Evolutionary conservation across 305 asterid species (phyloP).

Genomic region (Ruellia speciosa): DNA sequence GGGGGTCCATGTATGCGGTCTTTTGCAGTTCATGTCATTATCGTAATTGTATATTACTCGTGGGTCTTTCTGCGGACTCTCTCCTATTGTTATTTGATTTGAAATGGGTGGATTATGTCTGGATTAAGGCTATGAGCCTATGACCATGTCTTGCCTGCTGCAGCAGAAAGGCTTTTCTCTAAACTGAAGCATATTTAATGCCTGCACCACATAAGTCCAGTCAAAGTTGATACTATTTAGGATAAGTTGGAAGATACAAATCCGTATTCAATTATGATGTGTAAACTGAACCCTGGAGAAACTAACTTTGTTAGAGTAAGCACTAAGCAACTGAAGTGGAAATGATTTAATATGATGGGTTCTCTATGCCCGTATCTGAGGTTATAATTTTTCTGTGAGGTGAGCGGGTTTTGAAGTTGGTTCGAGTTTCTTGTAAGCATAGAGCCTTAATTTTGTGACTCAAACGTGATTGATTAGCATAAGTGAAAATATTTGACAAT

Average conservation of each 20-base stretch:
- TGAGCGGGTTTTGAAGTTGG: no score
- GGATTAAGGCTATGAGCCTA: conserved; percentile 15
- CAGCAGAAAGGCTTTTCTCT: conserved; percentile 10
- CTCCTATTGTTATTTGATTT: not conserved
- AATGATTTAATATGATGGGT: no score
- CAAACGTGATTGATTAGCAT: no score
- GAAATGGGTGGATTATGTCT: conserved; percentile 4
- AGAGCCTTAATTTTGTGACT: no score
- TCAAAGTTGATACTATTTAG: conserved; percentile 9
- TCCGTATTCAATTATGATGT: not conserved
- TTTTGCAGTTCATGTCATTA: not conserved
- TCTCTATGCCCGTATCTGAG: no score
- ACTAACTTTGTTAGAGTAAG: conserved; percentile 1
- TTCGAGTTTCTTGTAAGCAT: no score
- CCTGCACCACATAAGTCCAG: not conserved
- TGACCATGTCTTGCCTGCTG: conserved; percentile 2
- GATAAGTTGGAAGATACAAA: not conserved
- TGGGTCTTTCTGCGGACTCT: not conserved
- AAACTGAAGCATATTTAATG: no score
- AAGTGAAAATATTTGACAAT: no score
- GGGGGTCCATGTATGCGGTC: not conserved
- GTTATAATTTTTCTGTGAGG: no score
- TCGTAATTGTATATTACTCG: not conserved
- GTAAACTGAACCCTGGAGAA: conserved; percentile 3
- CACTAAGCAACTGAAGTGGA: no score